Percentiles rank a stretch among this genome's conserved stretches.
phyloP scores from a whole-genome alignment of 225 moss, liverwort and hornwort genomes.

The Marchantia paleacea region DNA sequence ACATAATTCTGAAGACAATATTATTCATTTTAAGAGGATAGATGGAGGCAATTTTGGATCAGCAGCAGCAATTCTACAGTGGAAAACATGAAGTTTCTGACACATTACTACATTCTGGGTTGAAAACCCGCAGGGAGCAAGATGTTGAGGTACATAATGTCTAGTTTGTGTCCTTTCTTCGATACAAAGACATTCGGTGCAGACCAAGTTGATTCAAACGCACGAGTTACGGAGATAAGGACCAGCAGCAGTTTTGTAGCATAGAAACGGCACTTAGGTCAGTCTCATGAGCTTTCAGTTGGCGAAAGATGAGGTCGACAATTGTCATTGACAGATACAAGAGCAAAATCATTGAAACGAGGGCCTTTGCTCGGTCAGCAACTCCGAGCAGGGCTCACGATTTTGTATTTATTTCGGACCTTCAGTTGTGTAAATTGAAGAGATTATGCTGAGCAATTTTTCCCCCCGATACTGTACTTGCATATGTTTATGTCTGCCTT shows the following conservation, averaged over 20 bases:
- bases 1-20: constrained; percentile 2
- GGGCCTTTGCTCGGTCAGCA: not conserved
- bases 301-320: constrained; percentile 24
- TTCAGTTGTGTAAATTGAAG: constrained; percentile 33
- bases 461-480: not conserved
- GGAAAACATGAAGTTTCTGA: not conserved
- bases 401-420: constrained; percentile 28
- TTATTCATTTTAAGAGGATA: constrained; percentile 13
- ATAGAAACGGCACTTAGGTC: constrained; percentile 24
- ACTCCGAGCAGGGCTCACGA: not conserved
- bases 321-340: constrained; percentile 2
- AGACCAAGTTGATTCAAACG: constrained; percentile 28
- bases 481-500: not conserved
- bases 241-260: constrained; percentile 39
- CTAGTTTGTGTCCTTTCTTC: constrained; percentile 18
- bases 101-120: constrained; percentile 18
- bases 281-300: constrained; percentile 26
- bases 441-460: constrained; percentile 16
- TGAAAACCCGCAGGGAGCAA: constrained; percentile 9
- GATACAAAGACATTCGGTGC: constrained; percentile 38
- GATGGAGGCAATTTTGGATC: constrained; percentile 10
- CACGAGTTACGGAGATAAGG: constrained; percentile 27
- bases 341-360: constrained; percentile 13
- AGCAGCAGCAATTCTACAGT: not conserved
- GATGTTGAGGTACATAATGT: constrained; percentile 9